These are phyloP conservation scores for Hypocrella siamensis DNA, from an alignment of 2,329 filamentous ascomycete genomes.

Conservation along the genomic window DNA sequence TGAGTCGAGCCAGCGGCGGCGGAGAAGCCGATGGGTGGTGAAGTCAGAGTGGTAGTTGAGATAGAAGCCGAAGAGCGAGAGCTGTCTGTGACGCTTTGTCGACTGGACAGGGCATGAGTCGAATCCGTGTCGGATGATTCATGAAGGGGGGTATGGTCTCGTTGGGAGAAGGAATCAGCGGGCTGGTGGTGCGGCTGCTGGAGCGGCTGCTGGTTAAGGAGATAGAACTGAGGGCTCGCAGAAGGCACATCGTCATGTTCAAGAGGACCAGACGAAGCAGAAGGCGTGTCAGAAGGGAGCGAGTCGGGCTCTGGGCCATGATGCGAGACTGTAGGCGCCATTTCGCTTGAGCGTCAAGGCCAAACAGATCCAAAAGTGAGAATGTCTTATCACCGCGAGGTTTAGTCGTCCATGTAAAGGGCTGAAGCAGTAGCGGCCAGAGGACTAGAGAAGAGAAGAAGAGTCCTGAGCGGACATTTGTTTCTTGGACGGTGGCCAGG, in stretches of 20 bases:
- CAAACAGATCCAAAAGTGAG: conserved; percentile 4
- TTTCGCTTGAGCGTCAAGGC: conserved; percentile 6
- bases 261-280: conserved; percentile 20
- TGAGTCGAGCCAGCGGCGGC: conserved; percentile 3
- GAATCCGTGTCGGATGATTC: conserved; percentile 2
- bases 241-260: conserved; percentile 2
- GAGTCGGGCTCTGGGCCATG: conserved; percentile 2
- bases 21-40: conserved; percentile 4
- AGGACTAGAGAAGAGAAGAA: conserved; percentile 1
- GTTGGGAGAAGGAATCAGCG: conserved; percentile 10
- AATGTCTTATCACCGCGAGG: conserved; percentile 6
- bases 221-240: conserved; percentile 2
- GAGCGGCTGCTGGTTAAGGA: conserved; percentile 1
- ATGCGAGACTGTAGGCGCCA: conserved; percentile 9
- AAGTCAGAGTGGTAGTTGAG: conserved; percentile 7
- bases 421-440: conserved; percentile 4
- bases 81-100: conserved; percentile 2
- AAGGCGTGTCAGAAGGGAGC: conserved; percentile 19
- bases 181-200: conserved; percentile 6
- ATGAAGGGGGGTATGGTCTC: not conserved
- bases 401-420: conserved; percentile 8
- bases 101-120: conserved; percentile 2
- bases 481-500: conserved; percentile 2
- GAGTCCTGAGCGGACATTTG: conserved; percentile 2
- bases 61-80: conserved; percentile 3